Evolutionary conservation across 2,329 filamentous ascomycete species (phyloP), one percentile per base, ranked within the genome.

Genomic region (Aspergillus sp.): DNA sequence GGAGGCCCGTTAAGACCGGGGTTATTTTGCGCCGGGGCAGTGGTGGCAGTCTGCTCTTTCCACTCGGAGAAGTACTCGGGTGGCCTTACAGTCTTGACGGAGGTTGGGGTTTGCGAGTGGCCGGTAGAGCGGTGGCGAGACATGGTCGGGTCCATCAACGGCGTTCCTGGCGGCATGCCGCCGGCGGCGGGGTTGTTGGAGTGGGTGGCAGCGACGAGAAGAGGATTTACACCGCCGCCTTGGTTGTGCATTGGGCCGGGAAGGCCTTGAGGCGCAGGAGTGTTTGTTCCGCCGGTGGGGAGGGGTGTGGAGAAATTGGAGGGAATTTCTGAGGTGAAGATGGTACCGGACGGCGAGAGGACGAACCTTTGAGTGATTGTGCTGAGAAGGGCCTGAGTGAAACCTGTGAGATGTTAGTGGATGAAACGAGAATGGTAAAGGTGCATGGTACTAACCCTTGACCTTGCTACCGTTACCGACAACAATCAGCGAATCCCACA

Each of bases 261-360:
- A 73, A 68, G 81, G 70, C 73, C 74, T 44, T 69, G 67, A 33
- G 66, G 63, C 47, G 78, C 68, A 2, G 90, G 91, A 0, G 95
- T 96, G 1, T 93, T 98, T 75, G 96, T 95, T 15, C 92, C 87
- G 35, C 93, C 93, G 1, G 93, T 98, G 19, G 91, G 93, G 11
- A 89, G 84, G 1, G 95, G 95, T 0, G 95, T 98, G 31, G 90
- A 92, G 71, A 97, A 85, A 76, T 95, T 93, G 8, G 92, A 97
- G 7, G 95, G 95, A 39, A 98, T 87, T 75, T 99, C 95, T 21
- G 92, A 96, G 37, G 93, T 96, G 81, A 98, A 98, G 69, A 98
- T 98, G 43, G 93, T 97, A 51, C 91, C 92, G 1, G 91, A 93
- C 27, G 95, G 95, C 2, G 93, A 96, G 64, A 99, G 87, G 54